These are phyloP conservation scores for Penicillium odoratum DNA, from an alignment of 495 filamentous ascomycete genomes.

Conservation along the genomic window DNA sequence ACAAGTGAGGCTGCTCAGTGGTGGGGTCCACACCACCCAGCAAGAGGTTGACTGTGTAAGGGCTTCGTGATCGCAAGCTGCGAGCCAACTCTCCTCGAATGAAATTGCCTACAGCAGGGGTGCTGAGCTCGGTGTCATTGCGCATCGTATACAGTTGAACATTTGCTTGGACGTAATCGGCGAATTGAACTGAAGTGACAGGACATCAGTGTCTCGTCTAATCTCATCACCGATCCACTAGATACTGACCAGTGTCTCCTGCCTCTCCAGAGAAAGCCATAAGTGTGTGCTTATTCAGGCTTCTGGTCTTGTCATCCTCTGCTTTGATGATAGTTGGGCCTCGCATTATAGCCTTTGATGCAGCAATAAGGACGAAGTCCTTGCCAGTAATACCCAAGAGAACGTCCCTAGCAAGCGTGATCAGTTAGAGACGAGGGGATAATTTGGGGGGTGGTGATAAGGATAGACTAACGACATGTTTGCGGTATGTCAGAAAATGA, in stretches of 20 bases:
- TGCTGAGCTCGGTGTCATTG: conserved; percentile 86
- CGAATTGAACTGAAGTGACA: conserved; percentile 79
- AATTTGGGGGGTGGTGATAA: not conserved
- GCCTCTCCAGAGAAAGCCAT: conserved; percentile 98
- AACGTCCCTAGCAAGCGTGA: conserved; percentile 73
- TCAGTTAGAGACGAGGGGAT: conserved; percentile 18
- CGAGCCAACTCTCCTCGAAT: conserved; percentile 89
- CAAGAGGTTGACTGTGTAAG: conserved; percentile 94
- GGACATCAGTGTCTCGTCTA: conserved; percentile 15
- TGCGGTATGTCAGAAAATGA: conserved; percentile 17
- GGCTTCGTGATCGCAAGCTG: conserved; percentile 84
- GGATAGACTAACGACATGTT: conserved; percentile 31
- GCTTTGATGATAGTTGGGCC: conserved; percentile 95
- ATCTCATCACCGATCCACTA: not conserved
- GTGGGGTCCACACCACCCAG: conserved; percentile 90
- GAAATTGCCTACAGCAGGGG: conserved; percentile 84
- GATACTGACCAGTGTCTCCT: conserved; percentile 81
- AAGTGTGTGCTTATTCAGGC: conserved; percentile 86
- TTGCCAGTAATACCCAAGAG: conserved; percentile 96
- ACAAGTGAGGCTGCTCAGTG: conserved; percentile 81
- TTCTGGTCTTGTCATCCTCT: conserved; percentile 91
- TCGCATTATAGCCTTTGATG: conserved; percentile 96
- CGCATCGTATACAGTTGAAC: conserved; percentile 98
- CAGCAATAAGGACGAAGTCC: conserved; percentile 97
- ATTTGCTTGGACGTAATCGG: conserved; percentile 98